These are phyloP conservation scores for Fusarium beomiforme DNA, from an alignment of 2,329 filamentous ascomycete species.

Conservation along the genomic window DNA sequence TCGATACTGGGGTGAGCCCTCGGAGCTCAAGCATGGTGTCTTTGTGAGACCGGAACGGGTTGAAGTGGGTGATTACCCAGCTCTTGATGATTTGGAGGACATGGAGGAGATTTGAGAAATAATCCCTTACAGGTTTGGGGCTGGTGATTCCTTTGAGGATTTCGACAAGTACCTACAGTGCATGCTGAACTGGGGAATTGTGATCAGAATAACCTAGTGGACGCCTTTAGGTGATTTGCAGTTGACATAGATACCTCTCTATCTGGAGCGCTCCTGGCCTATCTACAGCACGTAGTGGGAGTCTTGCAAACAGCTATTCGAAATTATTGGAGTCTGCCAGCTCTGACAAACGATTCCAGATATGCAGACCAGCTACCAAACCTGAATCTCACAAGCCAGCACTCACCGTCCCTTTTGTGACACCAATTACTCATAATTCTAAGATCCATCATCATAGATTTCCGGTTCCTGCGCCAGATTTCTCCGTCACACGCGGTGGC, in stretches of 20 bases:
- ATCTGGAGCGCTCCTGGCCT: too few relatives aligned
- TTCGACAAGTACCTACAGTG: neutral
- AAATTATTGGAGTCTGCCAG: neutral
- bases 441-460: neutral
- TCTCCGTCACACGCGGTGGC: slow-evolving; percentile 15
- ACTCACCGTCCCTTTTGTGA: neutral
- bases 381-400: neutral
- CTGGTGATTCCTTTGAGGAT: neutral
- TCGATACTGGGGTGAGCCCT: slow-evolving; percentile 75
- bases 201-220: neutral
- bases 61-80: slow-evolving; percentile 78
- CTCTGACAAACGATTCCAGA: neutral
- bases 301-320: too few relatives aligned
- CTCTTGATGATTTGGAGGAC: slow-evolving; percentile 78
- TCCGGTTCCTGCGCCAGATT: slow-evolving; percentile 1
- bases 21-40: slow-evolving; percentile 75
- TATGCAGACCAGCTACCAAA: neutral
- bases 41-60: slow-evolving; percentile 83
- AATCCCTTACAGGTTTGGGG: neutral
- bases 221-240: too few relatives aligned
- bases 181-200: neutral
- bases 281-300: too few relatives aligned
- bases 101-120: slow-evolving; percentile 75
- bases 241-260: too few relatives aligned
- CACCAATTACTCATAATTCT: neutral